A percentile compares a stretch with the other conserved stretches of the same genome.
These are phyloP conservation scores for Colletotrichum lupini DNA, from an alignment of 2,329 filamentous ascomycete species.

Conservation along the genomic window DNA sequence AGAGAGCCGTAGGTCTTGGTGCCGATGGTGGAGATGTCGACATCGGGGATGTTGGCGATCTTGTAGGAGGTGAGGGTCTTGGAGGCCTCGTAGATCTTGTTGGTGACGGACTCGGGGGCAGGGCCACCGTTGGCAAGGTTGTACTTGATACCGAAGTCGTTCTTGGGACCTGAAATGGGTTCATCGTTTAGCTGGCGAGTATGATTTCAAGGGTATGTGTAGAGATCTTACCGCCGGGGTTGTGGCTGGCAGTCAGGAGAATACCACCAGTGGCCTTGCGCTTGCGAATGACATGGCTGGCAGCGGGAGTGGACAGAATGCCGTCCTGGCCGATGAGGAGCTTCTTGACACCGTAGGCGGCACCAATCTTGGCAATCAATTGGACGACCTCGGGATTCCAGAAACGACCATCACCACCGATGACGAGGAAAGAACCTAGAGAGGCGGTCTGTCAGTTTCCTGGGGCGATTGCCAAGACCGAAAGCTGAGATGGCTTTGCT, in stretches of 20 bases:
- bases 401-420: slow-evolving; percentile 96
- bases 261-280: slow-evolving; percentile 96
- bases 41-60: slow-evolving; percentile 84
- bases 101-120: slow-evolving; percentile 94
- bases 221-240: slow-evolving; percentile 83
- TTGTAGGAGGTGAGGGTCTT: slow-evolving; percentile 94
- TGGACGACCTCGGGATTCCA: slow-evolving; percentile 98
- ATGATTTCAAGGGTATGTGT: not conserved
- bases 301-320: slow-evolving; percentile 95
- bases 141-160: slow-evolving; percentile 99
- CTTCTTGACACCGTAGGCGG: slow-evolving; percentile 99
- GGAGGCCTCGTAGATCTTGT: slow-evolving; percentile 95
- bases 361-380: slow-evolving; percentile 95
- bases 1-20: slow-evolving; percentile 85
- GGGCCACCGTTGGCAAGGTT: slow-evolving; percentile 97
- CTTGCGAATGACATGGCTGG: slow-evolving; percentile 95
- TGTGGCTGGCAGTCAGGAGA: slow-evolving; percentile 95
- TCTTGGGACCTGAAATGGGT: slow-evolving; percentile 76
- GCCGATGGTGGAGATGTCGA: slow-evolving; percentile 87
- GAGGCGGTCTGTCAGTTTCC: slow-evolving; percentile 20
- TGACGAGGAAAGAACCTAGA: slow-evolving; percentile 83
- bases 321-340: slow-evolving; percentile 95
- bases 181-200: slow-evolving; percentile 20
- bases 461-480: not conserved
- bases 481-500: not conserved